Percentiles rank a stretch among this genome's conserved stretches.
Evolutionary conservation across 2,329 filamentous ascomycete genomes (phyloP).

Genomic region (Beauveria scarabaeidicola): DNA sequence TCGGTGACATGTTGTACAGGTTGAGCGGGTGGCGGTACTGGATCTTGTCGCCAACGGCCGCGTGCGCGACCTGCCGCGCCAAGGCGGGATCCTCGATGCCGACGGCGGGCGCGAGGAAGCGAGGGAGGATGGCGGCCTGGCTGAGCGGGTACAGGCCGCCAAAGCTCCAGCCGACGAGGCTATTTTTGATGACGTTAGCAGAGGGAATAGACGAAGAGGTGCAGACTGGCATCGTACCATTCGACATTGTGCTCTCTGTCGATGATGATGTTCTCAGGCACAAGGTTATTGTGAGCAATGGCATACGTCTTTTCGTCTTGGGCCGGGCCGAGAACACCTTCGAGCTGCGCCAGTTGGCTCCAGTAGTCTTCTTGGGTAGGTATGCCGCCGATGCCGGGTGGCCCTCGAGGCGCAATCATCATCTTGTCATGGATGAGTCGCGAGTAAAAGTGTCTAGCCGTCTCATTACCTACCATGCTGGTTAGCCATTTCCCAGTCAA

Average conservation of each 20-base stretch:
- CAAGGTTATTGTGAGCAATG: background rate
- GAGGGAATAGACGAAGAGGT: no score
- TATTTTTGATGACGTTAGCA: background rate
- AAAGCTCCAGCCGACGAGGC: constrained; percentile 1
- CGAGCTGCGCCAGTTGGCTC: background rate
- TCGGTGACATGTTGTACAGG: background rate
- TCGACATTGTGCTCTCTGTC: background rate
- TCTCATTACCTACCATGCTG: background rate
- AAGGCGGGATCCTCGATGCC: no score
- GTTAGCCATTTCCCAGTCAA: background rate
- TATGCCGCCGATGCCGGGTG: background rate
- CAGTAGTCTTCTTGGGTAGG: background rate
- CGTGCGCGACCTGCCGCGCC: background rate
- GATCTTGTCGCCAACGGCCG: background rate
- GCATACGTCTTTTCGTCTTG: background rate
- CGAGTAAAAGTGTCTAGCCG: background rate
- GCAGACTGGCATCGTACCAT: background rate
- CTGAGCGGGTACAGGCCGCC: background rate
- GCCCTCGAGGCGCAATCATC: background rate
- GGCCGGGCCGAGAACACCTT: background rate
- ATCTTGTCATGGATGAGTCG: background rate
- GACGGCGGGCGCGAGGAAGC: background rate
- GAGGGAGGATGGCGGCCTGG: background rate
- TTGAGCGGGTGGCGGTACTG: background rate
- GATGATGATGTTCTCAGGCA: background rate